Percentiles rank a stretch among this genome's conserved stretches.
phyloP scores from a whole-genome alignment of 163 green algal species.

The Prototheca cutis region DNA sequence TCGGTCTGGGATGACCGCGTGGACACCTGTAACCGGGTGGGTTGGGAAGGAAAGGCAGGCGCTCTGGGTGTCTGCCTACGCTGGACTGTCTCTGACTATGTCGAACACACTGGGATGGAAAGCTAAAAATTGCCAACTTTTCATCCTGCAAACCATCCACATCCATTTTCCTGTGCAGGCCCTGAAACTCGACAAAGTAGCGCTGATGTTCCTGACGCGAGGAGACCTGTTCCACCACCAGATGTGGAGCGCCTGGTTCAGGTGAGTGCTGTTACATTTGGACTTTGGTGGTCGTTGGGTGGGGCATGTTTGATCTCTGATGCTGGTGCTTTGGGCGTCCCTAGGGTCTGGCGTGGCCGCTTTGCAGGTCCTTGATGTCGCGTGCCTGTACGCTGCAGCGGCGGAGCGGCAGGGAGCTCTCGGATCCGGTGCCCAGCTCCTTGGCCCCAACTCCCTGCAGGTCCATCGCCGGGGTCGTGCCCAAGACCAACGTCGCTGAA shows the following conservation, averaged over 20 bases:
- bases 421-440: too few species aligned
- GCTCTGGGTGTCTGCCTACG: too few species aligned
- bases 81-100: too few species aligned
- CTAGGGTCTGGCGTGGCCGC: too few species aligned
- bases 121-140: neutral
- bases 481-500: too few species aligned
- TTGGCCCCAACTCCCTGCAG: too few species aligned
- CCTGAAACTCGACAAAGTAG: conserved; percentile 10
- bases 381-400: too few species aligned
- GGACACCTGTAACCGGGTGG: neutral
- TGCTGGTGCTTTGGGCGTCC: neutral
- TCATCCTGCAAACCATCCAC: neutral
- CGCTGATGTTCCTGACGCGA: conserved; percentile 25
- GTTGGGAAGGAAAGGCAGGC: neutral
- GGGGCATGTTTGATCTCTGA: neutral
- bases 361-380: too few species aligned
- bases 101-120: too few species aligned
- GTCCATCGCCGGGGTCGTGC: too few species aligned
- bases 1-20: neutral
- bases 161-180: neutral
- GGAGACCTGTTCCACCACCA: conserved; percentile 1
- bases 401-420: too few species aligned
- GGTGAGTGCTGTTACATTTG: neutral
- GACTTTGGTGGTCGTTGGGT: neutral
- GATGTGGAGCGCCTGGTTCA: conserved; percentile 1